Evolutionary conservation across 805 yeast genomes (phyloP).

Genomic region (Blastobotrys robertii): DNA sequence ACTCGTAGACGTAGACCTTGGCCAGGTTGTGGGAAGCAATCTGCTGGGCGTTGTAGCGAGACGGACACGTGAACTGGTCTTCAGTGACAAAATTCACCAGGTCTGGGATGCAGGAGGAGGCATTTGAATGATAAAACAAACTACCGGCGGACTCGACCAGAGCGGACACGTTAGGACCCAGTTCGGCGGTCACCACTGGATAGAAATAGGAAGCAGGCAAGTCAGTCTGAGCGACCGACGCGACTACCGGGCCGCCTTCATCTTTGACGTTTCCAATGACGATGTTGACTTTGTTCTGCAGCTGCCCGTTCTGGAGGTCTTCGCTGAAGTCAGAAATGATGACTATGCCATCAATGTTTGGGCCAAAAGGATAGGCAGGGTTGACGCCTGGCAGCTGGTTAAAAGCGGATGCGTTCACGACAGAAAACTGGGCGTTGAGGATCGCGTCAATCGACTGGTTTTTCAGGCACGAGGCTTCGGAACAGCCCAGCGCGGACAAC

Average conservation of each 20-base stretch:
- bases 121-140: not conserved
- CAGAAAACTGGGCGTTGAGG: constrained; percentile 6
- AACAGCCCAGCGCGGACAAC: constrained; percentile 7
- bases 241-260: constrained; percentile 18
- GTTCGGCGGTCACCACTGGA: not conserved
- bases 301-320: constrained; percentile 6
- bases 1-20: constrained; percentile 17
- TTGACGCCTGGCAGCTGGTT: constrained; percentile 7
- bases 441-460: constrained; percentile 6
- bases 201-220: not conserved
- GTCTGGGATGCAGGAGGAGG: not conserved
- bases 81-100: constrained; percentile 13
- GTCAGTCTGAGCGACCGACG: not conserved
- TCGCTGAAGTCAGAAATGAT: constrained; percentile 14
- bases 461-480: constrained; percentile 7
- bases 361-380: constrained; percentile 16
- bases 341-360: constrained; percentile 18
- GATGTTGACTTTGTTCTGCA: constrained; percentile 16
- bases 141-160: not conserved
- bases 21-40: not conserved
- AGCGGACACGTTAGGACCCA: not conserved
- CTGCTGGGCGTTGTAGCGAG: constrained; percentile 9
- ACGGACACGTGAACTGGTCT: constrained; percentile 21
- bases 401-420: not conserved
- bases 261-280: constrained; percentile 19